Conservation (phyloP, 2,329 filamentous ascomycete species). For the Chalaropsis thielavioides region DNA sequence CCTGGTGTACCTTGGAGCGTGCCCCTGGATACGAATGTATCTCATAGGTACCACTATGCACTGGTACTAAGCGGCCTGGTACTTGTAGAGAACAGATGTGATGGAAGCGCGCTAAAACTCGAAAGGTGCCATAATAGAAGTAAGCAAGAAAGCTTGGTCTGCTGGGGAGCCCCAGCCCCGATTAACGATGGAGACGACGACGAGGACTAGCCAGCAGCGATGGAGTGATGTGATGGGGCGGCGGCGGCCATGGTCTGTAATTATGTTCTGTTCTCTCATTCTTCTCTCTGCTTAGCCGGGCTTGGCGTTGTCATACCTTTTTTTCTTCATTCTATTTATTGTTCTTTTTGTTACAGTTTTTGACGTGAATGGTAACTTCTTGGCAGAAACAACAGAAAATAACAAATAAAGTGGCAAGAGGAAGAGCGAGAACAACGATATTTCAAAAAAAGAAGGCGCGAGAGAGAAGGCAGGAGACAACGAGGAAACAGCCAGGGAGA, state of each 20-base stretch:
- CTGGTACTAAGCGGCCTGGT: not conserved
- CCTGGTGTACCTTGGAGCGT: not conserved
- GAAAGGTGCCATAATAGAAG: not conserved
- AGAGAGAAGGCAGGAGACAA: not conserved
- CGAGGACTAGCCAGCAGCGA: not conserved
- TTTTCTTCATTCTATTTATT: not conserved
- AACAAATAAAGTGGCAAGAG: not conserved
- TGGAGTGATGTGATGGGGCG: not conserved
- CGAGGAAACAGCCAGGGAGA: not conserved
- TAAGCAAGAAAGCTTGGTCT: not conserved
- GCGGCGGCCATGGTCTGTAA: not conserved
- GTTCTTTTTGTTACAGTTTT: not conserved
- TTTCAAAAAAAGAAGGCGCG: not conserved
- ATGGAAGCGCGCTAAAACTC: not conserved
- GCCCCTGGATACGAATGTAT: constrained; percentile 7
- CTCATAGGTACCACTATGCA: not conserved
- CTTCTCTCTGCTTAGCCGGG: not conserved
- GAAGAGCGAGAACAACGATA: not conserved
- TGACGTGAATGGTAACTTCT: not conserved
- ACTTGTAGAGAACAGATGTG: not conserved
- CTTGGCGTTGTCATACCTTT: not conserved
- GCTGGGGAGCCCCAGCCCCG: not conserved
- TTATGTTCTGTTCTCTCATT: not conserved
- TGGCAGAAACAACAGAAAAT: not conserved
- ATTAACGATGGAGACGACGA: not conserved